A percentile compares a stretch with the other conserved stretches of the same genome.
phyloP scores from a whole-genome alignment of 2,329 filamentous ascomycete species.

The Botrytis elliptica region DNA sequence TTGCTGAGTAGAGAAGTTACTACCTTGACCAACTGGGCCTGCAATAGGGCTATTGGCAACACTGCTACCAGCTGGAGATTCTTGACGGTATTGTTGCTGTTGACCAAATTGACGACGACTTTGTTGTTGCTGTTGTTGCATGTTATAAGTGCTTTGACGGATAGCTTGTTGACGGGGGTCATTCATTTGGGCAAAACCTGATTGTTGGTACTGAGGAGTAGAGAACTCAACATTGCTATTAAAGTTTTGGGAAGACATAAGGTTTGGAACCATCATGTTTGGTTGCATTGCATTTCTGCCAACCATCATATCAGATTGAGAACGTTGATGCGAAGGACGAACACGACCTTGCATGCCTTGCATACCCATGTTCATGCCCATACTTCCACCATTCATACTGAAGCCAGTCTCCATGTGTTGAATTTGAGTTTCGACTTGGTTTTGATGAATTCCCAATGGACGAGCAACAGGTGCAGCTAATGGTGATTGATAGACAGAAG shows the following conservation, averaged over 20 bases:
- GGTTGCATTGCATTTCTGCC: slow-evolving; percentile 6
- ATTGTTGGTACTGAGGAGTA: slow-evolving; percentile 16
- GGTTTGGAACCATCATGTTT: slow-evolving; percentile 2
- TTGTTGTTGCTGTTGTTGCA: slow-evolving; percentile 10
- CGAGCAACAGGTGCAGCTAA: slow-evolving; percentile 29
- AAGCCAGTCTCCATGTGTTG: slow-evolving; percentile 8
- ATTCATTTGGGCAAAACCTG: not conserved
- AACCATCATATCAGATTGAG: slow-evolving; percentile 34
- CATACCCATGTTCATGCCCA: slow-evolving; percentile 6
- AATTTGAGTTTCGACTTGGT: slow-evolving; percentile 6
- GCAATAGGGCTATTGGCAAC: not conserved
- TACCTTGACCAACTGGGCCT: not conserved
- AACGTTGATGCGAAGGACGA: slow-evolving; percentile 32
- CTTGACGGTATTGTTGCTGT: slow-evolving; percentile 8
- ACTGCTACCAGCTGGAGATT: not conserved
- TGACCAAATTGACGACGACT: slow-evolving; percentile 1
- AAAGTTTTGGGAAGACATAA: slow-evolving; percentile 8
- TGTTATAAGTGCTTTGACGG: slow-evolving; percentile 1
- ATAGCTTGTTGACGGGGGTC: not conserved
- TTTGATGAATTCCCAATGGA: slow-evolving; percentile 12
- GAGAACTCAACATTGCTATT: slow-evolving; percentile 3
- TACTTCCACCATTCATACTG: slow-evolving; percentile 2
- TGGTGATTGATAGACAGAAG: slow-evolving; percentile 26
- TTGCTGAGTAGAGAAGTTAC: slow-evolving; percentile 7
- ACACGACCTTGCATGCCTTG: not conserved